Percentiles rank a stretch among this genome's conserved stretches.
These are phyloP conservation scores for Solanum hybrid DNA, from an alignment of 305 asterid genomes.

Conservation along the genomic window DNA sequence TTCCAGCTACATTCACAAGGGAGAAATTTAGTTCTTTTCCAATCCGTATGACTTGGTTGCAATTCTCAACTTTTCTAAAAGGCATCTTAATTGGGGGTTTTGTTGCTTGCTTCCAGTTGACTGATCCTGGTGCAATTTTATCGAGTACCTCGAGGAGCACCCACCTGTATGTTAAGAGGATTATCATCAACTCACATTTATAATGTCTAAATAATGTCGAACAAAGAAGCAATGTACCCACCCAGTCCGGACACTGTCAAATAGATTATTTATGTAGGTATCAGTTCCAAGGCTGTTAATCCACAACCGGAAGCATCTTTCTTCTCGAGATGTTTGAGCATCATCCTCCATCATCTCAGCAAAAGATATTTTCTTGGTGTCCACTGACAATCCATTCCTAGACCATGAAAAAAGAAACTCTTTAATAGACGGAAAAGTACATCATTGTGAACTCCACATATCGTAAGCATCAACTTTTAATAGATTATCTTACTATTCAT, in stretches of 20 bases:
- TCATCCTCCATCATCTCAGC: slow-evolving; percentile 93
- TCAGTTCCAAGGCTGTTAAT: slow-evolving; percentile 92
- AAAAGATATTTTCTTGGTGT: slow-evolving; percentile 47
- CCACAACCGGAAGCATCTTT: slow-evolving; percentile 93
- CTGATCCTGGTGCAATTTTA: slow-evolving; percentile 62
- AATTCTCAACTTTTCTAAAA: slow-evolving; percentile 84
- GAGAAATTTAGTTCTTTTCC: slow-evolving; percentile 85
- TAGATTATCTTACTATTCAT: not conserved
- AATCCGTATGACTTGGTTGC: slow-evolving; percentile 86
- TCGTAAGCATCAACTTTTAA: not conserved
- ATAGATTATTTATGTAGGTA: slow-evolving; percentile 60
- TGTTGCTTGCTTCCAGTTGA: slow-evolving; percentile 83
- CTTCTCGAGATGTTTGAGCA: slow-evolving; percentile 88
- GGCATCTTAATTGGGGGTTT: slow-evolving; percentile 96
- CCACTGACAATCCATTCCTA: slow-evolving; percentile 81
- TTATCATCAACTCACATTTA: not conserved
- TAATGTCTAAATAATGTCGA: not conserved
- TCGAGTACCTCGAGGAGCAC: slow-evolving; percentile 81
- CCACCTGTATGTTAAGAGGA: slow-evolving; percentile 42
- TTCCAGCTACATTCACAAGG: slow-evolving; percentile 92
- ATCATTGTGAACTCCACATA: not conserved
- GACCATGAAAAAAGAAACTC: not conserved
- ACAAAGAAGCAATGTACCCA: slow-evolving; percentile 24
- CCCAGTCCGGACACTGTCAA: slow-evolving; percentile 87
- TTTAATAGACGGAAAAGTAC: not conserved